Evolutionary conservation across 1,139 yeast genomes (phyloP), one percentile per base, ranked within the genome.

Genomic region (Zygosaccharomyces sapae): DNA sequence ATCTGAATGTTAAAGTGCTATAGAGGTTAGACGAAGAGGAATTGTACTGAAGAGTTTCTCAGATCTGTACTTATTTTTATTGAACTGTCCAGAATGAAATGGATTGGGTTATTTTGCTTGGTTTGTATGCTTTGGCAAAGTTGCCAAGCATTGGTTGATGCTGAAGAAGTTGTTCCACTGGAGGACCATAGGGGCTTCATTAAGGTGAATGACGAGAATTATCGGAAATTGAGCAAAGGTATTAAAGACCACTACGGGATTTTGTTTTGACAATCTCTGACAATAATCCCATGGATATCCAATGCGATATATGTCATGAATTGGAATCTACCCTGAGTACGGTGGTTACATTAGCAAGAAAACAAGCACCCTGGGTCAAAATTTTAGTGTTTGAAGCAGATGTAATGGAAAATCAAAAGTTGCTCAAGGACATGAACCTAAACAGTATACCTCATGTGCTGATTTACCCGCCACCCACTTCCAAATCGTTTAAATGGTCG

Each of bases 401-500:
- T 53, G 74, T 79, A 19, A 61, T 65, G 2, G 71, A 73, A 33
- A 69, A 71, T 30, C 55, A 69, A 7, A 69, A 73, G 41, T 55
- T 70, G 10, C 76, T 79, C 51, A 62, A 67, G 24, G 63, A 66
- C 19, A 57, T 81, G 44, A 63, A 68, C 3, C 59, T 83, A 46
- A 64, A 63, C 3, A 67, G 78, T 3, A 77, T 83, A 2, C 92
- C 94, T 1, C 81, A 79, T 52, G 55, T 82, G 8, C 79, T 88
- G 79, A 68, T 83, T 2, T 72, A 79, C 48, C 86, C 87, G 1
- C 86, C 86, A 3, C 66, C 68, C 12, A 13, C 43, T 6, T 50
- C 53, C 12, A 46, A 49, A 4, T 50, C 55, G 5, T 62, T 59
- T 50, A 46, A 59, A 20, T 63, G 66, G 66, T 36, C 50, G 2